Percentiles rank a stretch among this genome's conserved stretches.
These are phyloP conservation scores for barley (Hordeum vulgare) DNA, from an alignment of 176 grass and related monocot genomes.

Conservation along the genomic window MorexV3_pseudomolecules_assembly NC_058520.1:423676190-423676689, in stretches of 20 bases:
- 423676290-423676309: slow-evolving; percentile 89
- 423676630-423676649: background rate
- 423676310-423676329: slow-evolving; percentile 57
- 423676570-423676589: background rate
- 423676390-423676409: slow-evolving; percentile 81
- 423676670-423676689: slow-evolving; percentile 9
- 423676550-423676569: background rate
- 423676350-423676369: slow-evolving; percentile 22
- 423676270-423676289: slow-evolving; percentile 62
- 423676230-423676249: slow-evolving; percentile 45
- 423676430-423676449: slow-evolving; percentile 70
- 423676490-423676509: slow-evolving; percentile 54
- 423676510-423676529: slow-evolving; percentile 11
- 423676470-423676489: slow-evolving; percentile 62
- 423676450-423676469: slow-evolving; percentile 65
- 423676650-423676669: background rate
- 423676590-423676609: background rate
- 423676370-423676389: slow-evolving; percentile 67
- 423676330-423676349: slow-evolving; percentile 19
- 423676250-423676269: slow-evolving; percentile 75
- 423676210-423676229: background rate
- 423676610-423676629: background rate
- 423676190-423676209: slow-evolving; percentile 1
- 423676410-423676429: slow-evolving; percentile 78
- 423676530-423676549: background rate